Evolutionary conservation across 2,329 filamentous ascomycete species (phyloP).

Genomic region (Ophiostoma sp.): DNA sequence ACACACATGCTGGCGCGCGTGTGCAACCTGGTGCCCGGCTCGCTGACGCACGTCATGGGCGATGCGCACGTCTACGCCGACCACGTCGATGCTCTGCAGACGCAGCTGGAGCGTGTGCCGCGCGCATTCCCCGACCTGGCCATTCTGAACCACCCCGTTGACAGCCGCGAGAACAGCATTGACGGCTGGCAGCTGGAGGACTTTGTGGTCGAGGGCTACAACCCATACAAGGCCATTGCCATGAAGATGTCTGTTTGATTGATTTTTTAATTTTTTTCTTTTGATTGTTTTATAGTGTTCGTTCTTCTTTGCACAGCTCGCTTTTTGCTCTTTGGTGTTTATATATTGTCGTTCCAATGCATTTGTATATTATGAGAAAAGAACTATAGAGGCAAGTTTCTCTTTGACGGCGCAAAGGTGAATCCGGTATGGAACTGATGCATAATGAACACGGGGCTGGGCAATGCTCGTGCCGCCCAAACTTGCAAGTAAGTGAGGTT

Average conservation of each 20-base stretch:
- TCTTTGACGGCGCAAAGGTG: too few relatives aligned
- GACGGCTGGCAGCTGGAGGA: conserved; percentile 89
- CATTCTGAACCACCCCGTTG: conserved; percentile 51
- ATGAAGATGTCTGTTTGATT: conserved; percentile 96
- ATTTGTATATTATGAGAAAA: neutral
- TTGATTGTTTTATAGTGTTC: neutral
- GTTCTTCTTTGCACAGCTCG: neutral
- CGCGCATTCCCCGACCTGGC: conserved; percentile 72
- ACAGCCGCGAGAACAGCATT: conserved; percentile 59
- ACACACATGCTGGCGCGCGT: conserved; percentile 94
- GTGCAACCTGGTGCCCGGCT: conserved; percentile 77
- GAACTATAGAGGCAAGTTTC: neutral
- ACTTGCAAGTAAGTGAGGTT: too few relatives aligned
- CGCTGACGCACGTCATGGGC: conserved; percentile 90
- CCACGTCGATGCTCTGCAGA: conserved; percentile 79
- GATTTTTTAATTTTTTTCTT: neutral
- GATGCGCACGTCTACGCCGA: conserved; percentile 96
- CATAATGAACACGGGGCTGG: too few relatives aligned
- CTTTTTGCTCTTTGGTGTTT: neutral
- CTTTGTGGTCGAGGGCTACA: conserved; percentile 80
- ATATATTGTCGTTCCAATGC: neutral
- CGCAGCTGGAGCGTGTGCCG: conserved; percentile 76
- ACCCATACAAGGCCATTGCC: conserved; percentile 82
- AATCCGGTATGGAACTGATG: neutral
- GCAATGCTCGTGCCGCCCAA: too few relatives aligned